Percentiles rank a stretch among this genome's conserved stretches.
Conservation (phyloP, 2,329 filamentous ascomycete genomes). For the Cytospora piceae region DNA sequence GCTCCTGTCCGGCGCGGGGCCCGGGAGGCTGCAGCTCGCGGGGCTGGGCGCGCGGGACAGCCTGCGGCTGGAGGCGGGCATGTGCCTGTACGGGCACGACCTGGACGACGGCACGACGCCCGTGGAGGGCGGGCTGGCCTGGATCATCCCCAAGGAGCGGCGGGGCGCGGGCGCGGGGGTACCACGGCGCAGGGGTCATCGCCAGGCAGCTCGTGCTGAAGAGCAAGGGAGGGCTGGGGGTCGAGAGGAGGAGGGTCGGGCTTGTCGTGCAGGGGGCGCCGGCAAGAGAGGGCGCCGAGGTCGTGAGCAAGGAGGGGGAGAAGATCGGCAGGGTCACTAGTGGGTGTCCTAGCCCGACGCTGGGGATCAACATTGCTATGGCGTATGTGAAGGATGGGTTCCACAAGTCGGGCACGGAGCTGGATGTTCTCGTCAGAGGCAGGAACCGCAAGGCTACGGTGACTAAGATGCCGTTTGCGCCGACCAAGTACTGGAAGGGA, state of each 20-base stretch:
- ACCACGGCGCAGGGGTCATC: conserved; percentile 82
- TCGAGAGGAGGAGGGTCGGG: conserved; percentile 75
- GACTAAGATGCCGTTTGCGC: conserved; percentile 87
- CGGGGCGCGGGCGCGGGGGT: conserved; percentile 68
- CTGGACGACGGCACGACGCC: conserved; percentile 75
- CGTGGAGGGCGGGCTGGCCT: conserved; percentile 62
- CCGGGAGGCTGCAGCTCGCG: conserved; percentile 71
- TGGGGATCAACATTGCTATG: conserved; percentile 95
- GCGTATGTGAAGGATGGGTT: conserved; percentile 81
- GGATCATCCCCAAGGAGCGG: conserved; percentile 84
- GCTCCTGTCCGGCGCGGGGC: conserved; percentile 67
- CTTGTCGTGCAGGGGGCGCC: conserved; percentile 84
- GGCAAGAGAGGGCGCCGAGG: conserved; percentile 84
- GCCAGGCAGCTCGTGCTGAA: conserved; percentile 74
- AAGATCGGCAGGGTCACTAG: conserved; percentile 83
- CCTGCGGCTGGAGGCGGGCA: conserved; percentile 90
- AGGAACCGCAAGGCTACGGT: conserved; percentile 75
- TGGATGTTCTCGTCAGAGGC: conserved; percentile 77
- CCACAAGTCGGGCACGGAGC: conserved; percentile 83
- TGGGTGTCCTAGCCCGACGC: conserved; percentile 83
- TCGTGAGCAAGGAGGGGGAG: conserved; percentile 67
- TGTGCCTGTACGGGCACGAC: conserved; percentile 99
- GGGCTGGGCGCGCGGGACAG: conserved; percentile 91
- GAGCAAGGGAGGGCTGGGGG: conserved; percentile 72
- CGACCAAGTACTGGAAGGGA: conserved; percentile 73